phyloP scores from a whole-genome alignment of 176 grass and related monocot genomes.

The Phoenix roebelenii region DNA sequence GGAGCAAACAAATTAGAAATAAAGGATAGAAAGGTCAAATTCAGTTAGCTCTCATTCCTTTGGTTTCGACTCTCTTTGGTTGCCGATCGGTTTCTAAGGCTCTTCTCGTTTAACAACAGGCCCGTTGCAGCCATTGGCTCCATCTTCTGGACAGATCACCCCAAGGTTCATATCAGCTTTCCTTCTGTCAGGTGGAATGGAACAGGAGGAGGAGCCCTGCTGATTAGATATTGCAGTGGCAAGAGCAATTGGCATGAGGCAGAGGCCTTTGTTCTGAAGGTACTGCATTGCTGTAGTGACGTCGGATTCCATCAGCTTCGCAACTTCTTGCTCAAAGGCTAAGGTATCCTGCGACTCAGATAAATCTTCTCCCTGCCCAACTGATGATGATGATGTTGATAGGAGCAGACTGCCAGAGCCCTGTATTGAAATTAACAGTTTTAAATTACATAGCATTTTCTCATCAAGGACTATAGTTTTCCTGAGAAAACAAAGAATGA shows the following conservation, averaged over 20 bases:
- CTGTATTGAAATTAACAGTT: background rate
- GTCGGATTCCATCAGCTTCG: conserved; percentile 24
- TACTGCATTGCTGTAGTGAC: conserved; percentile 15
- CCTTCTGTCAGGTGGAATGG: conserved; percentile 2
- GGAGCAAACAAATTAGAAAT: too few relatives aligned
- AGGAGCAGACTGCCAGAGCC: conserved; percentile 5
- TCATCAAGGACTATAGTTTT: too few relatives aligned
- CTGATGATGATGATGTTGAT: conserved; percentile 1
- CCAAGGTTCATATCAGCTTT: background rate
- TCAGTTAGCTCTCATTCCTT: background rate
- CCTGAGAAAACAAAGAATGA: too few relatives aligned
- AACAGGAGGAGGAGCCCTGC: conserved; percentile 6
- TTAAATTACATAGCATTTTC: too few relatives aligned
- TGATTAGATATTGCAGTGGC: conserved; percentile 23
- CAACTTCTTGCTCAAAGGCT: conserved; percentile 24
- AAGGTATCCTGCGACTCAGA: conserved; percentile 10
- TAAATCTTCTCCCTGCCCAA: conserved; percentile 1
- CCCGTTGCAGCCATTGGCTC: background rate
- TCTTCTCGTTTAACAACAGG: background rate
- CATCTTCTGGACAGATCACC: background rate
- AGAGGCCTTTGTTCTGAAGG: conserved; percentile 23
- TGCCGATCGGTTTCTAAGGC: background rate
- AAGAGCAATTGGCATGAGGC: conserved; percentile 23
- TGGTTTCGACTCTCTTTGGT: background rate
- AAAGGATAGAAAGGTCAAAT: background rate